phyloP scores from a whole-genome alignment of 495 filamentous ascomycete genomes.

The Hypoxylon fuscum region DNA sequence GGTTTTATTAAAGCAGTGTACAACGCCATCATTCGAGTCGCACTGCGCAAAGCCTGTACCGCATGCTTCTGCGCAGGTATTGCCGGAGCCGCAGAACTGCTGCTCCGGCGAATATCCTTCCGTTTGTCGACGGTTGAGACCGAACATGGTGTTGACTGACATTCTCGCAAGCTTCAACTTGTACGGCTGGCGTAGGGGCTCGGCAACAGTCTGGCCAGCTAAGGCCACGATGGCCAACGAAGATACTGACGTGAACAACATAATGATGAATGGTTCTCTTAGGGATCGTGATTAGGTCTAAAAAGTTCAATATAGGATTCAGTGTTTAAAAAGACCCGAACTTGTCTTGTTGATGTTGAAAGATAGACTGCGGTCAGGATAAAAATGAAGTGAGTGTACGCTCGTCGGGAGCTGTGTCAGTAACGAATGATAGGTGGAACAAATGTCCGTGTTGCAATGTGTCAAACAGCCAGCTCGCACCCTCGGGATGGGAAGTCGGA shows the following conservation, averaged over 20 bases:
- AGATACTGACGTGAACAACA: conserved; percentile 52
- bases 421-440: conserved; percentile 1
- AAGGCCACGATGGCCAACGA: conserved; percentile 52
- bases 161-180: conserved; percentile 49
- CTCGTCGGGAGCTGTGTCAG: conserved; percentile 28
- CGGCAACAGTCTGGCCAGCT: conserved; percentile 49
- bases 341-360: conserved; percentile 10
- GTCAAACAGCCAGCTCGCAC: conserved; percentile 24
- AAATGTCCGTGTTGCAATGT: conserved; percentile 15
- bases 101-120: conserved; percentile 55
- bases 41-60: conserved; percentile 55
- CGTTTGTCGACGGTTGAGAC: conserved; percentile 48
- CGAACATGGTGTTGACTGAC: conserved; percentile 51
- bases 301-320: conserved; percentile 17
- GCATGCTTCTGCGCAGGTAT: conserved; percentile 59
- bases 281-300: background rate
- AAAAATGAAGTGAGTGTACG: conserved; percentile 8
- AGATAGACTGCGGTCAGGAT: conserved; percentile 29
- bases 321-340: conserved; percentile 2
- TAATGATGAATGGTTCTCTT: conserved; percentile 36
- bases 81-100: conserved; percentile 50
- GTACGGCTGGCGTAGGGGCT: conserved; percentile 52
- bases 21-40: conserved; percentile 46
- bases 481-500: conserved; percentile 8
- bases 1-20: conserved; percentile 57